Base-by-base conservation (phyloP, 495 filamentous ascomycete genomes). In the Symbiotaphrina buchneri region DNA sequence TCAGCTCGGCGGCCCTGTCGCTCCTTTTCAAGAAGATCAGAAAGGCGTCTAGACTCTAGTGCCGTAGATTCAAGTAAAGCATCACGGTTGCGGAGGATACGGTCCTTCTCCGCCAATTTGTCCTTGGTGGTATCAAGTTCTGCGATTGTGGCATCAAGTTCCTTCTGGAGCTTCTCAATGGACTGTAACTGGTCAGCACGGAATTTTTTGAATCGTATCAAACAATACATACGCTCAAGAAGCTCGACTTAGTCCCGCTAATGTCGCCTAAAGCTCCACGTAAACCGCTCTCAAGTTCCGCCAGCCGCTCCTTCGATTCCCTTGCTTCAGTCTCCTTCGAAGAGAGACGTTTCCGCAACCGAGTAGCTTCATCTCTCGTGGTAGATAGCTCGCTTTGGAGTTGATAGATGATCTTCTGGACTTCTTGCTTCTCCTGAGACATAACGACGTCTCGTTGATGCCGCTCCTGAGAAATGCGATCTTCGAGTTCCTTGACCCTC, bases 21-120 rank as follows among this genome's bases (percentile, higher is more conserved):
- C 52, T 97, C 87, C 32, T 85, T 85, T 18, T 97, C 87, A 18
- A 95, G 69, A 27, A 93, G 57, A 31, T 95, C 85, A 4, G 69
- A 68, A 18, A 95, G 55, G 43, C 83, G 83, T 30, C 76, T 66
- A 19, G 68, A 74, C 45, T 97, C 87, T 25, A 93, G 69, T 0
- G 71, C 79, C 41, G 85, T 71, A 30, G 67, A 77, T 51, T 97
- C 87, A 10, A 97, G 66, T n/a, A 94, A 60, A 18, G 66, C 61
- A 40, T 95, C 84, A n/a, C 87, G 79, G 42, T 87, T 80, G 32
- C 77, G 79, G 40, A 97, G 70, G 34, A 90, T 57, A 18, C 73
- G 70, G 30, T 94, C 83, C 46, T 84, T 94, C 44, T 95, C 84
- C 14, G 67, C 67, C 11, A 92, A 58, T 21, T 74, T 65, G 19